Base-by-base conservation (phyloP, 2,329 filamentous ascomycete genomes). In the Escovopsis sp. region DNA sequence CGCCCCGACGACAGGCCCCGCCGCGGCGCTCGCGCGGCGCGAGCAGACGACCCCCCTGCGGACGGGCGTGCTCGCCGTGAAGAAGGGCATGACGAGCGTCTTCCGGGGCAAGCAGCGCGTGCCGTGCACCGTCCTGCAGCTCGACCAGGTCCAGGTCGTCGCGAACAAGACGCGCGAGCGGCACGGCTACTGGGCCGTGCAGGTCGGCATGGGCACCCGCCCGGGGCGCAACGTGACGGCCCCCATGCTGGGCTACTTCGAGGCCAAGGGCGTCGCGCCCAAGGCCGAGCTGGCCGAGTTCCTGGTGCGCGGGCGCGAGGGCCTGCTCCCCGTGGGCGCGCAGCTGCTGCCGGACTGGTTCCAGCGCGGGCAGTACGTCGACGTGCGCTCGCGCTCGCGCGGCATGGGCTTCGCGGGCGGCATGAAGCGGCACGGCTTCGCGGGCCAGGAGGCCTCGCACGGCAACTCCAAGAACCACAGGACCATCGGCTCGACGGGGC, bases 341-440 rank as follows among this genome's bases (percentile, higher is more conserved):
- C 65, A 71, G 47, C 72, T 98, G 45, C 69, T 72, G 41, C 84
- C 90, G n/a, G 77, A 83, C 50, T 93, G 90, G 82, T 96, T 96
- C 62, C 69, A 78, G 48, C 72, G 79, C 51, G 90, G 90, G 14
- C 86, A 94, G 61, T 92, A 76, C 58, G 80, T 98, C 40, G 90
- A 98, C 62, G 77, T 85, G 36, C 71, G 78, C 49, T 79, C 76
- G 33, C 74, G 80, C 51, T 79, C 76, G 47, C 74, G 83, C 53
- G 90, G 90, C 35, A 88, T 85, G 72, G 90, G 90, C 7, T 98
- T 94, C 56, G 84, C 81, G 9, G 90, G 90, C 70, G 90, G 84
- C 46, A 98, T 98, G 90, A 98, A 98, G 75, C 72, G 83, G 47
- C 83, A 88, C 63, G 86, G 86, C 25, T 96, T 90, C 60, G 58